Conservation (phyloP, 2,329 filamentous ascomycete species). For the Emericellopsis cladophorae region DNA sequence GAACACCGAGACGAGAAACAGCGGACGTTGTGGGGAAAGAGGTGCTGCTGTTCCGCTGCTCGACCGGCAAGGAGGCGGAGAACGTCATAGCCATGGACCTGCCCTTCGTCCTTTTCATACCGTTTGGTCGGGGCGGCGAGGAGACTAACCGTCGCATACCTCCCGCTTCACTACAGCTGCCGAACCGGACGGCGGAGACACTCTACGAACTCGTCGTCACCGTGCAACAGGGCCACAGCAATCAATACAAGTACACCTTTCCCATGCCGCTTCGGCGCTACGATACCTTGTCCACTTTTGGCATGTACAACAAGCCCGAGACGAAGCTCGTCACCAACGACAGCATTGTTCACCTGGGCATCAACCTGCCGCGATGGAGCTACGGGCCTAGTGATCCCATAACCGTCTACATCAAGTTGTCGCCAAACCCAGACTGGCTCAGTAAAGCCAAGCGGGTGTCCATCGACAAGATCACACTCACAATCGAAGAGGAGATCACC, state of each 20-base stretch:
- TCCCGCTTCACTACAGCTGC: constrained; percentile 79
- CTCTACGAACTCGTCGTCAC: constrained; percentile 95
- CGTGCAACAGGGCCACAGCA: constrained; percentile 77
- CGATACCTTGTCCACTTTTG: constrained; percentile 94
- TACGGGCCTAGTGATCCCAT: constrained; percentile 94
- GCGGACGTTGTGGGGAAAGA: constrained; percentile 93
- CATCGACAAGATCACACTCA: constrained; percentile 85
- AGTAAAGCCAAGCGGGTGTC: constrained; percentile 83
- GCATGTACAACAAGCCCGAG: constrained; percentile 97
- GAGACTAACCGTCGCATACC: constrained; percentile 84
- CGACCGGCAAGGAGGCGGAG: constrained; percentile 73
- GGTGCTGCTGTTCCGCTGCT: constrained; percentile 79
- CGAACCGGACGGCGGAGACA: constrained; percentile 90
- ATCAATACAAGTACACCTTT: constrained; percentile 84
- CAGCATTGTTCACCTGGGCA: constrained; percentile 81
- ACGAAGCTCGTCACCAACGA: constrained; percentile 76
- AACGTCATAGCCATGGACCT: constrained; percentile 91
- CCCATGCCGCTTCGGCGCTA: constrained; percentile 86
- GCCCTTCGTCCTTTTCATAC: constrained; percentile 94
- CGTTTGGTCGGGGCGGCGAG: constrained; percentile 81
- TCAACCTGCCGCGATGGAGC: constrained; percentile 88
- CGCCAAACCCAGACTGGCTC: constrained; percentile 85
- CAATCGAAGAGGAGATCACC: constrained; percentile 96
- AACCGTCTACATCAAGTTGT: constrained; percentile 88
- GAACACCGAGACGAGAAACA: constrained; percentile 80